Percentiles rank a stretch among this genome's conserved stretches.
Conservation (phyloP, 1,139 yeast species). For the Candida freyschussii region DNA sequence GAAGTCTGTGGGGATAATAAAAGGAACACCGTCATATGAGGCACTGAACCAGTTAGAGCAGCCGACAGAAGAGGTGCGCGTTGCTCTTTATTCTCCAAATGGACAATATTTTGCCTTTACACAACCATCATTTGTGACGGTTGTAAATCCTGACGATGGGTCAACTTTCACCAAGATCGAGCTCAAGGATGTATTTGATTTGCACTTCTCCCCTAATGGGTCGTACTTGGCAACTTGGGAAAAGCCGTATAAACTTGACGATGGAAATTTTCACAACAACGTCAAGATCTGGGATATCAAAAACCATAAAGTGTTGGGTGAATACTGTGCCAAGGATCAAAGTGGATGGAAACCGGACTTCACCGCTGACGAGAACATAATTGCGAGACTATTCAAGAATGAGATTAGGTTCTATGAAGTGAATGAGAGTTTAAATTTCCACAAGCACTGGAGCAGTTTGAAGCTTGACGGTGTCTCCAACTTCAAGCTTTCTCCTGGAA, state of each 20-base stretch:
- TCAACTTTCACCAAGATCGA: conserved; percentile 22
- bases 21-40: conserved; percentile 43
- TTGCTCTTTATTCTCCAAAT: conserved; percentile 40
- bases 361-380: conserved; percentile 68
- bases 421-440: conserved; percentile 38
- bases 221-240: conserved; percentile 85
- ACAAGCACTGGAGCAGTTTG: conserved; percentile 57
- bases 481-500: conserved; percentile 74
- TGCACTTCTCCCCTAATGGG: conserved; percentile 88
- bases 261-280: conserved; percentile 66
- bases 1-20: conserved; percentile 52
- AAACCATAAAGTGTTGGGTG: conserved; percentile 48
- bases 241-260: conserved; percentile 63
- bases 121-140: conserved; percentile 30
- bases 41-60: conserved; percentile 25
- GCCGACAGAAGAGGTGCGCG: conserved; percentile 29
- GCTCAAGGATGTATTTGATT: conserved; percentile 49
- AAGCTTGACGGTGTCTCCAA: conserved; percentile 57
- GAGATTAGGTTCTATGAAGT: conserved; percentile 71
- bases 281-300: conserved; percentile 65
- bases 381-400: conserved; percentile 59
- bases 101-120: conserved; percentile 45
- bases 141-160: conserved; percentile 26
- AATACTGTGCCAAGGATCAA: conserved; percentile 79
- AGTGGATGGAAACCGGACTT: conserved; percentile 91